These are phyloP conservation scores for Protostelium mycophagum DNA, from an alignment of 78 protist species.

Conservation along the genomic window DNA sequence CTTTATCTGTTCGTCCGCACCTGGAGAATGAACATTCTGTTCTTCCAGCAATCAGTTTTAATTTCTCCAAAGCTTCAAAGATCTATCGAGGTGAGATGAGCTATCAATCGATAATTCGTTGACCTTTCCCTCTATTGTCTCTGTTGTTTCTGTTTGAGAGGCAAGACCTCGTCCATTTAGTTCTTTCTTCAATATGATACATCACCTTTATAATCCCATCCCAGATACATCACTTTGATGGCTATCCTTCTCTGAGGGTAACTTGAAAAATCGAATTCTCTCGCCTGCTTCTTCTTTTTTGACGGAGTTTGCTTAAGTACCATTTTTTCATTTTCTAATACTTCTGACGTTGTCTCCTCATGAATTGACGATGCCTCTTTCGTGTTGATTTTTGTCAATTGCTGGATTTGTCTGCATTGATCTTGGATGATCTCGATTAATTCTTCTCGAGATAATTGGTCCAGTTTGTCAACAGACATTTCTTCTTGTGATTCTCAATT, in stretches of 20 bases:
- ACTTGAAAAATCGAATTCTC: slow-evolving; percentile 30
- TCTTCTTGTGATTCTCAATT: no score
- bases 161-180: slow-evolving; percentile 24
- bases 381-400: no score
- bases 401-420: no score
- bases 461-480: no score
- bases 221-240: slow-evolving; percentile 32
- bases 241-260: slow-evolving; percentile 39
- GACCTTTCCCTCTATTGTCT: slow-evolving; percentile 39
- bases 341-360: no score
- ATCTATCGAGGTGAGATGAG: not conserved
- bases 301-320: no score
- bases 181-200: no score
- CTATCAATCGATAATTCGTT: not conserved
- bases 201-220: slow-evolving; percentile 34
- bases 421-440: no score
- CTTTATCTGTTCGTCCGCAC: slow-evolving; percentile 67
- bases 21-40: slow-evolving; percentile 7
- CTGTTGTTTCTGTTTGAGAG: slow-evolving; percentile 31
- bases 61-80: not conserved
- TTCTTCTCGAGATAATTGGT: no score
- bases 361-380: no score
- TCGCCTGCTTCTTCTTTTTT: slow-evolving; percentile 15
- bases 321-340: no score
- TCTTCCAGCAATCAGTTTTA: not conserved